phyloP scores from a whole-genome alignment of 225 moss, liverwort and hornwort species.

The Climacium dendroides region DNA sequence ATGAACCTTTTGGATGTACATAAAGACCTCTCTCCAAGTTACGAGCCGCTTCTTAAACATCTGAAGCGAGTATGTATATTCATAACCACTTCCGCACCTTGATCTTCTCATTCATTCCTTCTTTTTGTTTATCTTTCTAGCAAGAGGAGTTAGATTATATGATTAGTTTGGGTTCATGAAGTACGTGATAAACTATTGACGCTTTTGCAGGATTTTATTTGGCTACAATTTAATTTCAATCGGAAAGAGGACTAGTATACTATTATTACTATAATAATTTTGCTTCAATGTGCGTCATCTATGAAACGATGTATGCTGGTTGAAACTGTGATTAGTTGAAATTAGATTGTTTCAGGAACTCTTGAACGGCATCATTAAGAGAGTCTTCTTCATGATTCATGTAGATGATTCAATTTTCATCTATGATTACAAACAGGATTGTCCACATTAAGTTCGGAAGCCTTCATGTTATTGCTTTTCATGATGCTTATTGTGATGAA shows the following conservation, averaged over 20 bases:
- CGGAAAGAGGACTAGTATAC: background rate
- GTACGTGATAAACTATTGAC: background rate
- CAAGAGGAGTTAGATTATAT: background rate
- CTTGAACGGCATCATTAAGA: background rate
- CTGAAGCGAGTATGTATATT: slow-evolving; percentile 37
- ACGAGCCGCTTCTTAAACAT: slow-evolving; percentile 60
- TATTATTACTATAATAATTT: background rate
- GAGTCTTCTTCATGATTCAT: background rate
- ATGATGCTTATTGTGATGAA: background rate
- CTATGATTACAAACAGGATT: background rate
- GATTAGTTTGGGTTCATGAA: background rate
- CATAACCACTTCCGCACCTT: background rate
- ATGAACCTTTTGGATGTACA: slow-evolving; percentile 50
- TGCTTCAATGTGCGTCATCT: background rate
- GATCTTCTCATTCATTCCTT: background rate
- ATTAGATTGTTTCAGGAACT: background rate
- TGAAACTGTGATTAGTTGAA: background rate
- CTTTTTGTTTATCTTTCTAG: background rate
- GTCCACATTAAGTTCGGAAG: background rate
- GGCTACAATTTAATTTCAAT: background rate
- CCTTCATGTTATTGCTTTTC: background rate
- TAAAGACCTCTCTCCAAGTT: slow-evolving; percentile 44
- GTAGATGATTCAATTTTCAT: background rate
- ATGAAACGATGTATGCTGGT: background rate
- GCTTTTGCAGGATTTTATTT: background rate